Evolutionary conservation across 1,139 yeast species (phyloP).

Genomic region (Petasospora fabianii): DNA sequence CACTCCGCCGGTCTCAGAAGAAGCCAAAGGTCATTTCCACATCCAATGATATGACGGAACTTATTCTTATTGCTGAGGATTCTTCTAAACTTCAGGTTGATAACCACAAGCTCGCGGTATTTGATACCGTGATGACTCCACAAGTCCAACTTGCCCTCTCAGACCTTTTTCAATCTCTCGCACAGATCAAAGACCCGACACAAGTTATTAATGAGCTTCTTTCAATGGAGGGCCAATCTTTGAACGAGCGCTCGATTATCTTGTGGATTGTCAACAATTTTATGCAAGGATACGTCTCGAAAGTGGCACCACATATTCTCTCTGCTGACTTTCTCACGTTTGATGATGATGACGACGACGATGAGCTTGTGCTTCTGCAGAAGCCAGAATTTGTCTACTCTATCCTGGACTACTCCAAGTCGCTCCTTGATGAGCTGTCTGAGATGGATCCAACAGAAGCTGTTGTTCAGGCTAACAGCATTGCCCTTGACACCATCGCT

Average conservation of each 20-base stretch:
- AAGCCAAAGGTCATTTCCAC: conserved; percentile 9
- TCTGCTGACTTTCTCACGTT: conserved; percentile 29
- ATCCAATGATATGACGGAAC: conserved; percentile 10
- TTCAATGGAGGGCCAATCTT: conserved; percentile 11
- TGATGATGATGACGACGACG: conserved; percentile 26
- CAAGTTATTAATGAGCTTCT: conserved; percentile 19
- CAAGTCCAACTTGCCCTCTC: conserved; percentile 22
- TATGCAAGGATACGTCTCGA: conserved; percentile 23
- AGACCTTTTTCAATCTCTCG: conserved; percentile 23
- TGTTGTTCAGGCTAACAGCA: conserved; percentile 17
- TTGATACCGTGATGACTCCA: conserved; percentile 20
- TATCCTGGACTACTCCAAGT: conserved; percentile 30
- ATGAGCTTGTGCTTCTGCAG: conserved; percentile 6
- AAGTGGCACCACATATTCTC: conserved; percentile 11
- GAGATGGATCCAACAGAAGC: conserved; percentile 14
- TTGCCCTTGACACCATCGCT: conserved; percentile 42
- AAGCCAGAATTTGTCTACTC: conserved; percentile 23
- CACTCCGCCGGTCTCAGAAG: conserved; percentile 12
- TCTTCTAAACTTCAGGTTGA: conserved; percentile 3
- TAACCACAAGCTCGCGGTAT: conserved; percentile 13
- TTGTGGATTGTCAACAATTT: conserved; percentile 32
- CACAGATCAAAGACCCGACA: conserved; percentile 16
- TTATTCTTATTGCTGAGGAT: conserved; percentile 22
- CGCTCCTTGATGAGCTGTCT: conserved; percentile 25
- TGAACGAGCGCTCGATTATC: conserved; percentile 23